Conservation (phyloP, 805 yeast genomes). For the Kuraishia piskuri region DNA sequence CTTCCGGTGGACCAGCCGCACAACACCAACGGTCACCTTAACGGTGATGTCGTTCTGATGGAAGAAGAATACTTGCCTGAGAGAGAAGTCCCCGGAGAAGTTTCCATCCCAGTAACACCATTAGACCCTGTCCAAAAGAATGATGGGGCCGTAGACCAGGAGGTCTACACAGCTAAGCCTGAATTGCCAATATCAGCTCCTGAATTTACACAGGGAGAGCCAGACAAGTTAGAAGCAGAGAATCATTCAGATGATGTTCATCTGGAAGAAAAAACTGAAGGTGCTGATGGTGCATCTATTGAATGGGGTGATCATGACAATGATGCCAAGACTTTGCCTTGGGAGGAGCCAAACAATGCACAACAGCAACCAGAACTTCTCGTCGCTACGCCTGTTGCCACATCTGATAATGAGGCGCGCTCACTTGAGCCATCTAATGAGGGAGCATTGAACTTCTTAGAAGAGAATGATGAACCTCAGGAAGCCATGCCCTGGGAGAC, state of each 20-base stretch:
- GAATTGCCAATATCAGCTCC: no score
- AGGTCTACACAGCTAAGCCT: no score
- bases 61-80: background rate
- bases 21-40: background rate
- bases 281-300: background rate
- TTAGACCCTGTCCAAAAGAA: no score
- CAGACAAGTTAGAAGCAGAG: background rate
- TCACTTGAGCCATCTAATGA: background rate
- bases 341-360: slow-evolving; percentile 8
- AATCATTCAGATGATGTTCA: background rate
- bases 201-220: no score
- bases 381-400: slow-evolving; percentile 7
- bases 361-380: slow-evolving; percentile 12
- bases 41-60: background rate
- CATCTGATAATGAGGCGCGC: background rate
- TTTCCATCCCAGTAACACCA: no score
- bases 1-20: background rate
- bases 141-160: no score
- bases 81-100: background rate
- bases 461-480: slow-evolving; percentile 1
- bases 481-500: slow-evolving; percentile 7
- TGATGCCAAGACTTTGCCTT: slow-evolving; percentile 9
- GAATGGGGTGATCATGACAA: background rate
- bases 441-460: background rate
- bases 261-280: background rate